phyloP scores from a whole-genome alignment of 2,329 filamentous ascomycete genomes.

The Macrophomina pseudophaseolina region DNA sequence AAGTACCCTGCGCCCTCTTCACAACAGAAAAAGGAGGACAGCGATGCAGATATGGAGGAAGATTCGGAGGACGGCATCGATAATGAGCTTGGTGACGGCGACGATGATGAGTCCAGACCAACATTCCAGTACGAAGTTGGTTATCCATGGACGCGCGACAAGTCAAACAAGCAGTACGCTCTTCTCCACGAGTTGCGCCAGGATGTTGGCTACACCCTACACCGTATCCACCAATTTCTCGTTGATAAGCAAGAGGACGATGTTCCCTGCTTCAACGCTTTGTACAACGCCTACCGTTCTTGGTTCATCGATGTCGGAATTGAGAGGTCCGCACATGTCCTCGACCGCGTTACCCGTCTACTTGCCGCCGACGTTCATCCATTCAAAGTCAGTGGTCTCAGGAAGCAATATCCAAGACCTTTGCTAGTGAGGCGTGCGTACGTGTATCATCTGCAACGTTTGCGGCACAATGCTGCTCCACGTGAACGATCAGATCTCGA shows the following conservation, averaged over 20 bases:
- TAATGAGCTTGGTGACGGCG: constrained; percentile 65
- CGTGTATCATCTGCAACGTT: constrained; percentile 90
- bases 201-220: constrained; percentile 78
- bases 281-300: constrained; percentile 90
- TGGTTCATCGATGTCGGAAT: constrained; percentile 99
- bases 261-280: constrained; percentile 88
- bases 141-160: constrained; percentile 72
- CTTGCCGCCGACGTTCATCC: constrained; percentile 86
- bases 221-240: constrained; percentile 83
- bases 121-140: constrained; percentile 89
- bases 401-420: constrained; percentile 90
- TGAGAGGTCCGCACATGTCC: constrained; percentile 89
- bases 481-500: constrained; percentile 90
- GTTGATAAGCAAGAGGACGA: constrained; percentile 88
- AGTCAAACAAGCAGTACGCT: constrained; percentile 65
- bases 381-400: constrained; percentile 91
- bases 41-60: constrained; percentile 48
- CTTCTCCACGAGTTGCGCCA: constrained; percentile 82
- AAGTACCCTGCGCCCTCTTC: constrained; percentile 43
- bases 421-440: constrained; percentile 92
- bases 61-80: constrained; percentile 52
- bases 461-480: constrained; percentile 90
- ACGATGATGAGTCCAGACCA: constrained; percentile 82
- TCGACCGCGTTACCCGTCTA: constrained; percentile 84
- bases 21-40: constrained; percentile 46